Evolutionary conservation across 2,329 filamentous ascomycete genomes (phyloP).

Genomic region (Epichloe amarillans): DNA sequence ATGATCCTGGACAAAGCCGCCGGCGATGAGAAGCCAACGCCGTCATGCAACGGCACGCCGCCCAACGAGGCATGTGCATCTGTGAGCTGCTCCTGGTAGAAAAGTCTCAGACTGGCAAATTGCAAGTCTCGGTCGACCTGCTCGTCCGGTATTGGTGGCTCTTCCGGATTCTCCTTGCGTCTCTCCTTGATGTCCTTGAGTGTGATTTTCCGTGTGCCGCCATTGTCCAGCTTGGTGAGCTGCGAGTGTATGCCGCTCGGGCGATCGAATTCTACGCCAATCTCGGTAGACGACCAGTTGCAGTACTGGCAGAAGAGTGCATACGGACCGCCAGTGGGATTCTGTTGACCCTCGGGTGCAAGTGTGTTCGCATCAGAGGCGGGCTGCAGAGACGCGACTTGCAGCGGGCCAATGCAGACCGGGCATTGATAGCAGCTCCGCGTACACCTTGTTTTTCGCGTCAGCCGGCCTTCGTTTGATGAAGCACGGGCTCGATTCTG

Average conservation of each 20-base stretch:
- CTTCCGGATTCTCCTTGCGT: conserved; percentile 32
- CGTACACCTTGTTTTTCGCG: conserved; percentile 50
- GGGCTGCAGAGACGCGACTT: conserved; percentile 57
- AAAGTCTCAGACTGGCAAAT: conserved; percentile 61
- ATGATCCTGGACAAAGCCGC: conserved; percentile 78
- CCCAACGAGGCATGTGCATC: conserved; percentile 41
- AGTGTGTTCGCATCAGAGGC: conserved; percentile 31
- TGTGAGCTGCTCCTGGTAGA: conserved; percentile 69
- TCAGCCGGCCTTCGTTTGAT: conserved; percentile 6
- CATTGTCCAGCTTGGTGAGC: conserved; percentile 55
- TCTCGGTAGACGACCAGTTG: conserved; percentile 82
- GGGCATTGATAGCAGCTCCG: conserved; percentile 95
- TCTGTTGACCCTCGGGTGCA: conserved; percentile 23
- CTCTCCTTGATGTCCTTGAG: conserved; percentile 37
- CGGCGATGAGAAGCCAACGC: conserved; percentile 54
- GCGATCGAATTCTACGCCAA: conserved; percentile 81
- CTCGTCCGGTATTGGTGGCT: conserved; percentile 25
- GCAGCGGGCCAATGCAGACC: conserved; percentile 68
- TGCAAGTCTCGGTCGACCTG: conserved; percentile 52
- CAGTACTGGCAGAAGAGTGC: conserved; percentile 82
- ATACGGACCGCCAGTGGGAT: conserved; percentile 41
- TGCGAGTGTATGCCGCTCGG: conserved; percentile 77
- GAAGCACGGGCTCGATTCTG: too few relatives aligned
- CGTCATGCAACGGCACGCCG: conserved; percentile 28
- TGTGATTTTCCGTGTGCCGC: conserved; percentile 37